Evolutionary conservation across 2,329 filamentous ascomycete species (phyloP).

Genomic region (Albifimbria verrucaria): DNA sequence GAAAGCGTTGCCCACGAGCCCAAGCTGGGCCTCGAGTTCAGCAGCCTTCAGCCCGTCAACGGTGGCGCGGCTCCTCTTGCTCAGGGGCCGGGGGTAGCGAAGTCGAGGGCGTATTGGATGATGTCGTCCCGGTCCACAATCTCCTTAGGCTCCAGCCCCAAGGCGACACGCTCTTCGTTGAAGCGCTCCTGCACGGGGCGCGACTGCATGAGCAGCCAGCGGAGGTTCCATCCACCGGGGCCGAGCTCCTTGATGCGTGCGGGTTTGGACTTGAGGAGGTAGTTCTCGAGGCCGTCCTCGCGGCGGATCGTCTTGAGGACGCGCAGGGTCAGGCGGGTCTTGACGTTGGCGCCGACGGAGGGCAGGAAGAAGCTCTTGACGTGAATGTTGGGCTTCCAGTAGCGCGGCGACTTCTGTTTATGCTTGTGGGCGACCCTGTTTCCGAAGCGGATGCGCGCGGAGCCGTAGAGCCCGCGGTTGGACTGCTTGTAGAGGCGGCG

Average conservation of each 20-base stretch:
- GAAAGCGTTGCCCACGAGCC: slow-evolving; percentile 37
- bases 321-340: slow-evolving; percentile 65
- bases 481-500: slow-evolving; percentile 74
- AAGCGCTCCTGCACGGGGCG: slow-evolving; percentile 62
- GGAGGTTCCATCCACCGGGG: slow-evolving; percentile 82
- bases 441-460: slow-evolving; percentile 69
- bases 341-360: slow-evolving; percentile 59
- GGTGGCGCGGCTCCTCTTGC: slow-evolving; percentile 30
- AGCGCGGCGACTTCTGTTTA: slow-evolving; percentile 67
- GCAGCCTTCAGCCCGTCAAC: slow-evolving; percentile 36
- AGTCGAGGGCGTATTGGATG: slow-evolving; percentile 38
- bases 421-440: slow-evolving; percentile 71
- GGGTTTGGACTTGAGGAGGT: slow-evolving; percentile 78
- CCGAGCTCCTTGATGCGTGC: slow-evolving; percentile 81
- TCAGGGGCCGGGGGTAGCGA: slow-evolving; percentile 38
- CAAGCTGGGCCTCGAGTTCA: slow-evolving; percentile 12
- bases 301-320: slow-evolving; percentile 76
- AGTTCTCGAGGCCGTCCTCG: slow-evolving; percentile 85
- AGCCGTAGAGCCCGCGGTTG: slow-evolving; percentile 71
- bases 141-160: slow-evolving; percentile 55
- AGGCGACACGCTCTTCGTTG: slow-evolving; percentile 56
- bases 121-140: slow-evolving; percentile 34
- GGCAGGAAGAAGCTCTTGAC: slow-evolving; percentile 65
- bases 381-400: slow-evolving; percentile 74
- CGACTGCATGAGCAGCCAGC: slow-evolving; percentile 88